Evolutionary conservation across 2,329 filamentous ascomycete genomes (phyloP).

Genomic region (Endothia cerciana): DNA sequence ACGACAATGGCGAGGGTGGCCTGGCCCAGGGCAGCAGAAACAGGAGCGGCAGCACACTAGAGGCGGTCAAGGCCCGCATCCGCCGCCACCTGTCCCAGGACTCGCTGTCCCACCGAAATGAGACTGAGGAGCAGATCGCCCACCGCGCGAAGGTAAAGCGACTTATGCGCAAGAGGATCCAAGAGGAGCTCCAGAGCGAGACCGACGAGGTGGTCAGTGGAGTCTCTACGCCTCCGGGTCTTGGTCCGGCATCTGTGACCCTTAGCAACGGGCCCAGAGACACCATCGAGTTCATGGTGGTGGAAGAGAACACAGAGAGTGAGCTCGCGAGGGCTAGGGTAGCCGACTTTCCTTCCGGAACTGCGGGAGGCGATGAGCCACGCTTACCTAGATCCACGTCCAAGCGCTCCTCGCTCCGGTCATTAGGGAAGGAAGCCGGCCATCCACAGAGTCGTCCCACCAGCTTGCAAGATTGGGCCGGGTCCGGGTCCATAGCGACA

Average conservation of each 20-base stretch:
- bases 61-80: conserved; percentile 49
- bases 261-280: conserved; percentile 49
- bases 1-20: conserved; percentile 48
- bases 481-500: conserved; percentile 2
- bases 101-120: conserved; percentile 45
- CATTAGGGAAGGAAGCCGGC: conserved; percentile 10
- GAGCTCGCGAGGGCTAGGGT: not conserved
- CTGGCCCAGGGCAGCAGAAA: conserved; percentile 35
- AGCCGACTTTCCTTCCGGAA: not conserved
- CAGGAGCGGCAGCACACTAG: conserved; percentile 45
- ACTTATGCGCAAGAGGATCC: conserved; percentile 60
- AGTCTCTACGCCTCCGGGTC: conserved; percentile 35
- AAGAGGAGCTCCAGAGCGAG: conserved; percentile 58
- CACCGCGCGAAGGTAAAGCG: conserved; percentile 60
- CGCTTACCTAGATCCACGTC: not conserved
- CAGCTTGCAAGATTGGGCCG: conserved; percentile 13
- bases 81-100: conserved; percentile 52
- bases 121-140: conserved; percentile 56
- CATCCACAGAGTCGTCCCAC: conserved; percentile 1
- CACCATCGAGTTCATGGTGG: conserved; percentile 50
- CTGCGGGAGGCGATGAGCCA: conserved; percentile 23
- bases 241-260: conserved; percentile 31
- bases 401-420: conserved; percentile 8
- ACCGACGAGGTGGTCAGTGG: conserved; percentile 40
- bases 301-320: conserved; percentile 31